Percentiles rank a stretch among this genome's conserved stretches.
Evolutionary conservation across 169 alveolate genomes (phyloP).

Genomic region (Plasmodium gonderi): DNA sequence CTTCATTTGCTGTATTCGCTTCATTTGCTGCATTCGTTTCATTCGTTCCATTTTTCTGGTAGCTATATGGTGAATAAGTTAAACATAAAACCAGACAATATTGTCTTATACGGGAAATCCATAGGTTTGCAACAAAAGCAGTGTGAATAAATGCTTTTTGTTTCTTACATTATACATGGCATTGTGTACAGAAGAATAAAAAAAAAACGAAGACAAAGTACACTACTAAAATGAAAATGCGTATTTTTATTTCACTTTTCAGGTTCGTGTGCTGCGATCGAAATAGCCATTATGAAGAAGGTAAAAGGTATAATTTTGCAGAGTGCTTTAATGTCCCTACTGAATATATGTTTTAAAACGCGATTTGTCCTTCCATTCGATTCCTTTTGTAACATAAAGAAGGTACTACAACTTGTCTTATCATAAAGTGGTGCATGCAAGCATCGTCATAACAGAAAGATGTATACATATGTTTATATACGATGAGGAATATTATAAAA

Average conservation of each 20-base stretch:
- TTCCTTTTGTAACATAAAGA: conserved; percentile 67
- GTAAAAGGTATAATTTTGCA: conserved; percentile 66
- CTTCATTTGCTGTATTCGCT: too few relatives aligned
- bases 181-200: background rate
- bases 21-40: too few relatives aligned
- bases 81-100: conserved; percentile 48
- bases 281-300: conserved; percentile 37
- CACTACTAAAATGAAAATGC: conserved; percentile 4
- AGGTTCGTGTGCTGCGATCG: conserved; percentile 75
- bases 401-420: background rate
- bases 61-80: conserved; percentile 60
- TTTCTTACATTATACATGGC: background rate
- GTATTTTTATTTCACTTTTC: conserved; percentile 1
- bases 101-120: conserved; percentile 67
- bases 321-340: conserved; percentile 68
- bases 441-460: background rate
- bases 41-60: background rate
- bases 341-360: conserved; percentile 70
- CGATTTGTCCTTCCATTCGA: conserved; percentile 65
- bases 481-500: too few relatives aligned
- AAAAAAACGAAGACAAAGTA: background rate
- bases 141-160: too few relatives aligned
- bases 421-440: background rate
- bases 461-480: background rate
- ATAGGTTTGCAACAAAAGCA: conserved; percentile 43